Percentiles rank a stretch among this genome's conserved stretches.
Conservation (phyloP, 1,284 basidiomycete genomes). For the Ustilago bromivora region DNA sequence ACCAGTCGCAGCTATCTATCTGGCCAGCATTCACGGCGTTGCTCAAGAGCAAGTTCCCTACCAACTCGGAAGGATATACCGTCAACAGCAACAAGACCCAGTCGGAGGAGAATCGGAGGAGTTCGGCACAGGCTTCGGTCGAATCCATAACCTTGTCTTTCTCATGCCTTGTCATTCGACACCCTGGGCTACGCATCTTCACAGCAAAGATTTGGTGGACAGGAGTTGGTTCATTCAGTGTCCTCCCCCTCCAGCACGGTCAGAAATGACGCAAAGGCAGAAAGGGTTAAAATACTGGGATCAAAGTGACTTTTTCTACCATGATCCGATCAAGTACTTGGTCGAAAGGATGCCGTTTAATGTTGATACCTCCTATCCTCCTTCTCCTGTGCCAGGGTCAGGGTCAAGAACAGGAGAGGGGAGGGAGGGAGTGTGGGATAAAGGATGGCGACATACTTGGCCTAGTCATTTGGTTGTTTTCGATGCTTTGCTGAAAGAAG, state of each 20-base stretch:
- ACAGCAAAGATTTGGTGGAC: conserved; percentile 70
- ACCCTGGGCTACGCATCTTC: conserved; percentile 91
- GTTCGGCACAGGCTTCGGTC: conserved; percentile 26
- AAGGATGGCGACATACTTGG: conserved; percentile 79
- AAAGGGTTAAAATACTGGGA: conserved; percentile 76
- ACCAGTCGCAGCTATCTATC: conserved; percentile 48
- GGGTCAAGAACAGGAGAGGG: neutral
- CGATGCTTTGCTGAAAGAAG: conserved; percentile 75
- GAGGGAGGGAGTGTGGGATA: conserved; percentile 28
- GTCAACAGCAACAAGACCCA: conserved; percentile 17
- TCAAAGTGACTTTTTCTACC: conserved; percentile 86
- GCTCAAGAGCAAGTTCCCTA: conserved; percentile 55
- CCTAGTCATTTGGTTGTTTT: conserved; percentile 85
- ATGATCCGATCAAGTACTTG: conserved; percentile 79
- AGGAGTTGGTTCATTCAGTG: conserved; percentile 61
- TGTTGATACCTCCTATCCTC: conserved; percentile 78
- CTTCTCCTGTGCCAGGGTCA: conserved; percentile 8
- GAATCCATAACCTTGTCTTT: conserved; percentile 77
- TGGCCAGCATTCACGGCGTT: conserved; percentile 47
- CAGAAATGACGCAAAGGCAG: conserved; percentile 16
- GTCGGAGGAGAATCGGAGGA: conserved; percentile 68
- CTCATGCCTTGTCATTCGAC: conserved; percentile 99
- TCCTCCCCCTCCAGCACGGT: conserved; percentile 32
- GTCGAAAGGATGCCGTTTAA: conserved; percentile 75
- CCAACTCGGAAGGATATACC: conserved; percentile 33